Evolutionary conservation across 2,329 filamentous ascomycete genomes (phyloP).

Genomic region (Emmonsiellopsis sp.): DNA sequence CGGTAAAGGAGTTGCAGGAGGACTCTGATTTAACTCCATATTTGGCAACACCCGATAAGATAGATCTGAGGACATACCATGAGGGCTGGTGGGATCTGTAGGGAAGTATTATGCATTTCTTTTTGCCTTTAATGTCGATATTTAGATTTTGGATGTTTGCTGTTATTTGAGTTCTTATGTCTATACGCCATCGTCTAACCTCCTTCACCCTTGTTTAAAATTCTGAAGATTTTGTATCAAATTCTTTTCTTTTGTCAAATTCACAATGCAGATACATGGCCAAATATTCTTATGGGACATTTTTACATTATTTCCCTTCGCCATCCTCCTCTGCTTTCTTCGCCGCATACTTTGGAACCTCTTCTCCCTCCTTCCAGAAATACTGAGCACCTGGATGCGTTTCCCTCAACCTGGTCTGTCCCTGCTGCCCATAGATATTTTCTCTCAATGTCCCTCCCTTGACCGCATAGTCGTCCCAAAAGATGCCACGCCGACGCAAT

Average conservation of each 20-base stretch:
- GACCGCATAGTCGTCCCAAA: slow-evolving; percentile 29
- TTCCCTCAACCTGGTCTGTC: slow-evolving; percentile 23
- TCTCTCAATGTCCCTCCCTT: slow-evolving; percentile 31
- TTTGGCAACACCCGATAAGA: slow-evolving; percentile 46
- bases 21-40: slow-evolving; percentile 56
- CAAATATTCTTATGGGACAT: too few relatives aligned
- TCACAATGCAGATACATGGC: too few relatives aligned
- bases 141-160: neutral
- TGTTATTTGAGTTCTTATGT: neutral
- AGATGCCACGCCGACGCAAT: slow-evolving; percentile 26
- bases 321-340: neutral
- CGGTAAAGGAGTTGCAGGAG: slow-evolving; percentile 47
- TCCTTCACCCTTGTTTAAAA: neutral
- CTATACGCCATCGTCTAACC: neutral
- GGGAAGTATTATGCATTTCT: neutral
- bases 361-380: slow-evolving; percentile 26
- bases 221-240: too few relatives aligned
- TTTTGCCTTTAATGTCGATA: neutral
- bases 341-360: slow-evolving; percentile 18
- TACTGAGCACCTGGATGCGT: slow-evolving; percentile 29
- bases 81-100: slow-evolving; percentile 57
- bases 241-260: too few relatives aligned
- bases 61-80: slow-evolving; percentile 55
- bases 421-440: slow-evolving; percentile 26
- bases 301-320: neutral